Percentiles rank a stretch among this genome's conserved stretches.
These are phyloP conservation scores for Pestalotiopsis sp. DNA, from an alignment of 2,329 filamentous ascomycete genomes.

Conservation along the genomic window DNA sequence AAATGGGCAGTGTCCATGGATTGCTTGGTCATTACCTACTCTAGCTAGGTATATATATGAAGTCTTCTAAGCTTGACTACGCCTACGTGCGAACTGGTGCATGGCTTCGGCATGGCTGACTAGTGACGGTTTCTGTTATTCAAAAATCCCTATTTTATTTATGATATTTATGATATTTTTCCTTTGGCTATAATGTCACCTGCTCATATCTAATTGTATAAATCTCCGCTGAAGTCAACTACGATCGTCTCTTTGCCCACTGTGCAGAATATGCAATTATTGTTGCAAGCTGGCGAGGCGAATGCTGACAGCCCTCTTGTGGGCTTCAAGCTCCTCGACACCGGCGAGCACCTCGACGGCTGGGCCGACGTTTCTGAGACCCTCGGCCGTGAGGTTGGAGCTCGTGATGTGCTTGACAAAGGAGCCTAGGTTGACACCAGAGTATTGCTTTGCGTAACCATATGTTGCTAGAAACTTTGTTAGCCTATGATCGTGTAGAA, in stretches of 20 bases:
- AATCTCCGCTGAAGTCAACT: background rate
- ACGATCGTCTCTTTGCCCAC: background rate
- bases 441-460: conserved; percentile 98
- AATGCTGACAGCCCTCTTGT: conserved; percentile 87
- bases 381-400: conserved; percentile 84
- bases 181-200: background rate
- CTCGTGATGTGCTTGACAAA: conserved; percentile 99
- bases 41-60: no score
- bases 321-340: conserved; percentile 93
- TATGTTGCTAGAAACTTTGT: conserved; percentile 73
- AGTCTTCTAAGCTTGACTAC: no score
- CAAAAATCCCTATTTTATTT: background rate
- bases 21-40: background rate
- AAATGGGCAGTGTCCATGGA: background rate
- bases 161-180: background rate
- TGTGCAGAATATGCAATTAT: conserved; percentile 25
- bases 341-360: conserved; percentile 95
- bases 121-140: no score
- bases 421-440: conserved; percentile 91
- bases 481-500: conserved; percentile 1
- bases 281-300: conserved; percentile 69
- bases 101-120: no score
- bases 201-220: background rate
- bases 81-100: no score
- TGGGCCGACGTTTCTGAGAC: conserved; percentile 79